Evolutionary conservation across 2,329 filamentous ascomycete genomes (phyloP).

Genomic region (Rasamsonia emersonii): DNA sequence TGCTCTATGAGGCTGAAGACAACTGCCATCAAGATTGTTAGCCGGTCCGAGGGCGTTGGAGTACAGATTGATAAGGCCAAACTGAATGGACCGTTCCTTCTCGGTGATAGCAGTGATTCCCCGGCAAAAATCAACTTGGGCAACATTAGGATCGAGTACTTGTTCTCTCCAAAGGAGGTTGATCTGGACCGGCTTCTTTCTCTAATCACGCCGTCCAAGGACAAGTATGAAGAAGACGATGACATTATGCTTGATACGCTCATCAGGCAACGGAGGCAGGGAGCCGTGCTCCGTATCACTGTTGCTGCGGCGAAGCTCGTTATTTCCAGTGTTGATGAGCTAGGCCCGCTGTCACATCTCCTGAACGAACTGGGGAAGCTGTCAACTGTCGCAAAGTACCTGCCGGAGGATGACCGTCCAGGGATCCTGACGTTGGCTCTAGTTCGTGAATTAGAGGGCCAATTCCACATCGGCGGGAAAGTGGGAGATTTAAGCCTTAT

Average conservation of each 20-base stretch:
- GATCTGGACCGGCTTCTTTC: constrained; percentile 77
- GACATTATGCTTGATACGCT: constrained; percentile 93
- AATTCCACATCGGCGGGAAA: constrained; percentile 56
- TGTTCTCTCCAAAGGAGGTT: constrained; percentile 62
- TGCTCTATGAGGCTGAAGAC: constrained; percentile 68
- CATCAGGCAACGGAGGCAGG: constrained; percentile 75
- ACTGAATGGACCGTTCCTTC: constrained; percentile 60
- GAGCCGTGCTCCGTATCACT: constrained; percentile 65
- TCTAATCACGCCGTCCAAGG: constrained; percentile 82
- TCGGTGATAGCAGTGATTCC: constrained; percentile 38
- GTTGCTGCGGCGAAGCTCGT: constrained; percentile 56
- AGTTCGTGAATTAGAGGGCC: constrained; percentile 54
- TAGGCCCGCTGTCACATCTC: constrained; percentile 61
- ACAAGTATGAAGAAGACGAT: constrained; percentile 80
- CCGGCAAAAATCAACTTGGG: constrained; percentile 55
- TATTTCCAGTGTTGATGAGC: constrained; percentile 54
- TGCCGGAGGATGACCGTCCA: constrained; percentile 90
- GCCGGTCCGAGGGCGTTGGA: constrained; percentile 62
- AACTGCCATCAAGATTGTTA: constrained; percentile 72
- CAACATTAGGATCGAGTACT: constrained; percentile 63
- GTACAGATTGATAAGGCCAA: constrained; percentile 68
- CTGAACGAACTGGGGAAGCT: constrained; percentile 72
- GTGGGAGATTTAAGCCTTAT: constrained; percentile 57
- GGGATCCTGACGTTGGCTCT: constrained; percentile 69
- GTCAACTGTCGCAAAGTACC: constrained; percentile 82